Evolutionary conservation across 306 rosid species (phyloP).

Genomic region (Vigna unguiculata): DNA sequence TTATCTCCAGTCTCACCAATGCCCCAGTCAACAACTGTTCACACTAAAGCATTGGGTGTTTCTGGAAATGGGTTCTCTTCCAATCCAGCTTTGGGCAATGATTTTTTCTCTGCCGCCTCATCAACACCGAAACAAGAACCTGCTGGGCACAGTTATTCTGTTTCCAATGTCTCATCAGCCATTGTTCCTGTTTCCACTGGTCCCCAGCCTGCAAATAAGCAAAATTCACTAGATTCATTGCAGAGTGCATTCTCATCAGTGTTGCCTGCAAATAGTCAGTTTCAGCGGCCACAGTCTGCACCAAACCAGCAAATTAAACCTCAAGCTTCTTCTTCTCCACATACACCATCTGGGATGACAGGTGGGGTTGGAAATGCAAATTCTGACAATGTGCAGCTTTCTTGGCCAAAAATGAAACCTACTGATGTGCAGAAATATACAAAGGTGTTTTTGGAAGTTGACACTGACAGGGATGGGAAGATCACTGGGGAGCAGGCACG

Average conservation of each 20-base stretch:
- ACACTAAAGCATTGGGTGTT: slow-evolving; percentile 56
- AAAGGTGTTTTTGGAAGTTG: slow-evolving; percentile 91
- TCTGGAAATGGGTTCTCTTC: slow-evolving; percentile 86
- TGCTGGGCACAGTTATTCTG: slow-evolving; percentile 58
- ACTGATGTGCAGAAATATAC: slow-evolving; percentile 89
- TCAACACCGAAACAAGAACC: slow-evolving; percentile 61
- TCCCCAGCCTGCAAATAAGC: slow-evolving; percentile 60
- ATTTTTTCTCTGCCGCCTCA: slow-evolving; percentile 62
- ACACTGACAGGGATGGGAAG: slow-evolving; percentile 91
- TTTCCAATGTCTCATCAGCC: slow-evolving; percentile 56
- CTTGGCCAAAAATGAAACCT: slow-evolving; percentile 99
- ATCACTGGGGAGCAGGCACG: slow-evolving; percentile 97
- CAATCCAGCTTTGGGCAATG: slow-evolving; percentile 56
- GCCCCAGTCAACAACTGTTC: slow-evolving; percentile 59
- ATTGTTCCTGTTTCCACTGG: slow-evolving; percentile 65
- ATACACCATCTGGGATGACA: slow-evolving; percentile 61
- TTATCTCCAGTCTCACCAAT: slow-evolving; percentile 53
- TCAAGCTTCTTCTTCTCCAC: slow-evolving; percentile 65
- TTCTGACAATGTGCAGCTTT: slow-evolving; percentile 61
- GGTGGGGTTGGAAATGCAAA: slow-evolving; percentile 64
- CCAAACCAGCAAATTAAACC: slow-evolving; percentile 64
- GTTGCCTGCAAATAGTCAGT: slow-evolving; percentile 60
- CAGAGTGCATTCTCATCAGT: slow-evolving; percentile 67
- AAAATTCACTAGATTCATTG: slow-evolving; percentile 68
- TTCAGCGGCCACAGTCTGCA: slow-evolving; percentile 61